These are phyloP conservation scores for Solanum hybrid DNA, from an alignment of 305 asterid genomes.

Conservation along the genomic window DNA sequence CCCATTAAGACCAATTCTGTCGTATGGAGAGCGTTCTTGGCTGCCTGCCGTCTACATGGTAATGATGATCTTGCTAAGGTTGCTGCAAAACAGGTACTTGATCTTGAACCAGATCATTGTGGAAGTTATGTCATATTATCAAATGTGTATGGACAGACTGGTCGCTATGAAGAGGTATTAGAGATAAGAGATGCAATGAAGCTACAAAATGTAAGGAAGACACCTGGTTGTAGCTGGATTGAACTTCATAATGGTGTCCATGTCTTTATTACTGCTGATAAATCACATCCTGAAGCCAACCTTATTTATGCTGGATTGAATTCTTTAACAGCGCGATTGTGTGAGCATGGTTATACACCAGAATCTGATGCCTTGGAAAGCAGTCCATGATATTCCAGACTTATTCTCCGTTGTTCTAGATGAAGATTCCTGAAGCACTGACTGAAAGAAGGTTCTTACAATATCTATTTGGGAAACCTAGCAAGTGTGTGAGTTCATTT, in stretches of 20 bases:
- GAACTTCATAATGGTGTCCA: slow-evolving; percentile 56
- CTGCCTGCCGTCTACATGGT: slow-evolving; percentile 68
- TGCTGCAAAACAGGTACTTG: slow-evolving; percentile 41
- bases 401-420: not conserved
- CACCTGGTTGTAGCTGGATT: slow-evolving; percentile 90
- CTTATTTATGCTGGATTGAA: slow-evolving; percentile 39
- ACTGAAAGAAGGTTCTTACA: not conserved
- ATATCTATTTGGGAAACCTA: not conserved
- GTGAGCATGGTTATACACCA: slow-evolving; percentile 26
- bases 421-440: slow-evolving; percentile 1
- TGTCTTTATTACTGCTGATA: slow-evolving; percentile 50
- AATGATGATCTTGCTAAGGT: slow-evolving; percentile 52
- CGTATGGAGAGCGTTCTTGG: slow-evolving; percentile 73
- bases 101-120: slow-evolving; percentile 64
- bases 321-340: slow-evolving; percentile 43
- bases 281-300: slow-evolving; percentile 36
- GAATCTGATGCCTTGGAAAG: slow-evolving; percentile 33
- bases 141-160: slow-evolving; percentile 65
- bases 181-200: slow-evolving; percentile 63
- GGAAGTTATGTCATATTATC: slow-evolving; percentile 76
- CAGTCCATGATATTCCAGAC: slow-evolving; percentile 9
- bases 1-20: slow-evolving; percentile 56
- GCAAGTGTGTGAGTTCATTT: not conserved
- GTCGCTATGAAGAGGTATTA: slow-evolving; percentile 58
- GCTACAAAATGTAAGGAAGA: slow-evolving; percentile 66